Conservation (phyloP, 306 rosid species). For the Begonia loranthoides region DNA sequence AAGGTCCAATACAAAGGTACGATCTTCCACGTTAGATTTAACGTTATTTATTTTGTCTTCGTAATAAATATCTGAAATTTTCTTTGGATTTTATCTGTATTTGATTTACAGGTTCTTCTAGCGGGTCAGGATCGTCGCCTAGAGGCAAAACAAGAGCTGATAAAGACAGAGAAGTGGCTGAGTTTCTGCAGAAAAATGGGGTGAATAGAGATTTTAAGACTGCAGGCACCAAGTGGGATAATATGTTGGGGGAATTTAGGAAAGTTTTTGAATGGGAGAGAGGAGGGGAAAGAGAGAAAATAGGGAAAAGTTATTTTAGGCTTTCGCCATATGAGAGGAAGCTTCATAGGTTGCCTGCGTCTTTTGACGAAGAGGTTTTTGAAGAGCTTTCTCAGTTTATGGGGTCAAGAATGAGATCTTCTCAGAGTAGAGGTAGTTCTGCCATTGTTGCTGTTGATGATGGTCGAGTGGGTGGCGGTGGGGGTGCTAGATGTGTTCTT, state of each 20-base stretch:
- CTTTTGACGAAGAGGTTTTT: conserved; percentile 91
- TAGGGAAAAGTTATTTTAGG: conserved; percentile 87
- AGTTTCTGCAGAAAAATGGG: conserved; percentile 58
- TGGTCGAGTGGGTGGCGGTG: conserved; percentile 1
- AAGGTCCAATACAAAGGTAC: conserved; percentile 58
- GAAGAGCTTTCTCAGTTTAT: conserved; percentile 87
- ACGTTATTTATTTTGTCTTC: no score
- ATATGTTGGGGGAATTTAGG: conserved; percentile 92
- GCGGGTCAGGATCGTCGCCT: background rate
- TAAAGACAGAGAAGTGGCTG: conserved; percentile 84
- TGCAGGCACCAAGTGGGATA: conserved; percentile 96
- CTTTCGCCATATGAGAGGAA: conserved; percentile 95
- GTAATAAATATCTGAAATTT: background rate
- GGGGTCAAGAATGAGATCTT: conserved; percentile 70
- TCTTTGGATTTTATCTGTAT: background rate
- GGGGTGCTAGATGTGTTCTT: conserved; percentile 23
- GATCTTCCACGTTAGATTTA: no score
- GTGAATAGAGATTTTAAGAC: conserved; percentile 73
- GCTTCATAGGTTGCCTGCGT: conserved; percentile 82
- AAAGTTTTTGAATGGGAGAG: conserved; percentile 95
- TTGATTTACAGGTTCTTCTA: background rate
- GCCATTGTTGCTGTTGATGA: conserved; percentile 22
- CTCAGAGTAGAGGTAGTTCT: conserved; percentile 30
- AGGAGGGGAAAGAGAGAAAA: conserved; percentile 51
- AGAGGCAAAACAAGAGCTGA: conserved; percentile 84